Conservation (phyloP, 2,329 filamentous ascomycete genomes). For the Clonostachys chloroleuca region DNA sequence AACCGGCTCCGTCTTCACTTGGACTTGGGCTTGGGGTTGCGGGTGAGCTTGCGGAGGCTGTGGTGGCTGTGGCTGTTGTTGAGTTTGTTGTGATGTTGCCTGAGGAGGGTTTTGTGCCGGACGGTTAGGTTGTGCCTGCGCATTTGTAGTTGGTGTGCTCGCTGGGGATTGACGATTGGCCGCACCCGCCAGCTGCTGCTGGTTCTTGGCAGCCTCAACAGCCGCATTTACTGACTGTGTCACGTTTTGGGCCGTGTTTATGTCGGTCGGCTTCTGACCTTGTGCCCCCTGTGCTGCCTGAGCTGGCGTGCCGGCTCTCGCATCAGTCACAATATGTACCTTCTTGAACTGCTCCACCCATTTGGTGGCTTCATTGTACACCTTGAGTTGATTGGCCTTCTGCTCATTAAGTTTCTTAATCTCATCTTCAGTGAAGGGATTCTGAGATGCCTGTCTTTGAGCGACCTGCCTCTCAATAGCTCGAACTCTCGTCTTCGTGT, state of each 20-base stretch:
- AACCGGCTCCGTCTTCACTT: too few relatives aligned
- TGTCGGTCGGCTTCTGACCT: too few relatives aligned
- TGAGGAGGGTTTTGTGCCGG: background rate
- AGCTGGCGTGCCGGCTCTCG: background rate
- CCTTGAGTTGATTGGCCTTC: slow-evolving; percentile 3
- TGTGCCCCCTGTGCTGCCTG: background rate
- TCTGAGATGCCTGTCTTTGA: background rate
- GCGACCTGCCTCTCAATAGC: slow-evolving; percentile 3
- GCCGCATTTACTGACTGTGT: slow-evolving; percentile 1
- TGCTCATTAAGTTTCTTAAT: slow-evolving; percentile 1
- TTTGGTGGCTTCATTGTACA: slow-evolving; percentile 1
- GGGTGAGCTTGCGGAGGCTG: background rate
- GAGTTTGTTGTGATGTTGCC: background rate
- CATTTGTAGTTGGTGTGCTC: background rate
- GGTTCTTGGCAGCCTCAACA: slow-evolving; percentile 2
- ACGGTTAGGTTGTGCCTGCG: background rate
- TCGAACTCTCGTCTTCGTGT: slow-evolving; percentile 1
- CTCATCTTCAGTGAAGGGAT: slow-evolving; percentile 4
- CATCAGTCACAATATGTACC: background rate
- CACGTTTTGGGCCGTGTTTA: background rate
- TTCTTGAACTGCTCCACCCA: slow-evolving; percentile 4
- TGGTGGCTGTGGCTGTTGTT: background rate
- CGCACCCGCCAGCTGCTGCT: background rate
- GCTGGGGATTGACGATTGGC: background rate
- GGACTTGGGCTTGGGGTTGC: too few relatives aligned